Base-by-base conservation (phyloP, 139 green algal genomes). In the Pseudopediastrum boryanum region DNA sequence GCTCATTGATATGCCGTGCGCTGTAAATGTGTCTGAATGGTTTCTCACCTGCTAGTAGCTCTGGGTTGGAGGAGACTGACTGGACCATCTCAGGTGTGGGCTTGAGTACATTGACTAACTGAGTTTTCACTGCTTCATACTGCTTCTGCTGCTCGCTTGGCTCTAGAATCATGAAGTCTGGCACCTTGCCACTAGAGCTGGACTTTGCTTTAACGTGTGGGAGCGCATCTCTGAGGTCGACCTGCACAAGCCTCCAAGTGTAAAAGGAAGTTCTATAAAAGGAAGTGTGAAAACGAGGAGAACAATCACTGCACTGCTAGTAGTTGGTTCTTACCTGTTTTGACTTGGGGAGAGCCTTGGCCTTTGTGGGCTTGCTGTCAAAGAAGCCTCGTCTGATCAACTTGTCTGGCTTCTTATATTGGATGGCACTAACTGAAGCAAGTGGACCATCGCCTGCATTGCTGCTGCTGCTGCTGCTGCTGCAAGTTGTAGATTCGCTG, bases 311-410 rank as follows among this genome's bases (percentile, higher is more conserved):
- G n/a, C n/a, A n/a, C 5, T 73, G 36, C 23, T 16, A 10, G 36
- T 56, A 39, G 65, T 41, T 73, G 65, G 13, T 5, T 10, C 46
- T 2, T 61, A 16, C 41, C 2, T 5, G 5, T n/a, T n/a, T n/a
- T n/a, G n/a, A n/a, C n/a, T n/a, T n/a, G n/a, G n/a, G n/a, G n/a
- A n/a, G n/a, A n/a, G n/a, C 7, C 52, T 59, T 61, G 19, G 4
- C 19, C 56, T 63, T 48, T 71, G 64, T 83, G n/a, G 46, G 54
- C 64, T 67, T 86, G 4, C 69, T 36, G 42, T 87, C 82, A 39
- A 90, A 81, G 61, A 90, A 90, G 25, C 85, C 85, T 38, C 80
- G 80, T 21, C 75, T 83, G 19, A 85, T 23, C 2, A 56, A 38
- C 38, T 73, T 76, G n/a, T 27, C 39, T 23, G 69, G 61, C 31